Percentiles rank a stretch among this genome's conserved stretches.
Conservation (phyloP, 352 stramenopile genomes). For the Phytophthora sp. region DNA sequence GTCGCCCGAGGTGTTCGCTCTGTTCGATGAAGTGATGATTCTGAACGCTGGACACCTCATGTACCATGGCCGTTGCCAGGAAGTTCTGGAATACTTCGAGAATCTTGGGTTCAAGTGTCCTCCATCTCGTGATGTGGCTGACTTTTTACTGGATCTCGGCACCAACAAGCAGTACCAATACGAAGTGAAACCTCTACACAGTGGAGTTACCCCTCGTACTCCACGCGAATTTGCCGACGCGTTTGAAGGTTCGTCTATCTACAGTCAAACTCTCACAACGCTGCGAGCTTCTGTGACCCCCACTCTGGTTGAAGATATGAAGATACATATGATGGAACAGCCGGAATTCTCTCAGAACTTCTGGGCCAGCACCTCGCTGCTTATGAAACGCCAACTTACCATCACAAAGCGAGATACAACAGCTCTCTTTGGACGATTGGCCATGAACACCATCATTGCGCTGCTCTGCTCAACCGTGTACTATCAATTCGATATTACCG, state of each 20-base stretch:
- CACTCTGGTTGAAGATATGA: conserved; percentile 19
- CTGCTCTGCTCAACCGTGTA: conserved; percentile 40
- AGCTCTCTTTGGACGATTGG: conserved; percentile 28
- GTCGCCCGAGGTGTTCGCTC: conserved; percentile 49
- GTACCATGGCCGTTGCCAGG: conserved; percentile 47
- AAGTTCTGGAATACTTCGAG: conserved; percentile 23
- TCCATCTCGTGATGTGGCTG: conserved; percentile 78
- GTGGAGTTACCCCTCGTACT: conserved; percentile 7
- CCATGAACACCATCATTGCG: conserved; percentile 33
- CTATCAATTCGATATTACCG: conserved; percentile 30
- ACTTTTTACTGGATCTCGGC: conserved; percentile 87
- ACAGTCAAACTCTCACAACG: conserved; percentile 1
- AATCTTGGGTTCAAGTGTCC: conserved; percentile 28
- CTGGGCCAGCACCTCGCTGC: conserved; percentile 15
- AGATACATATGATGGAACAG: conserved; percentile 4
- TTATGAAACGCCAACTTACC: conserved; percentile 33
- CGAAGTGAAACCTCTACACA: conserved; percentile 16
- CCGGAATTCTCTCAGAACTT: conserved; percentile 37
- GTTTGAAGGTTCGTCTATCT: conserved; percentile 45
- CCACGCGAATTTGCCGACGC: conserved; percentile 42
- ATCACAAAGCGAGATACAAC: conserved; percentile 32
- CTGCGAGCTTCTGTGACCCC: not conserved
- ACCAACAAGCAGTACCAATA: conserved; percentile 44
- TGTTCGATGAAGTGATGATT: conserved; percentile 59
- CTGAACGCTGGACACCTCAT: conserved; percentile 83